Percentiles rank a stretch among this genome's conserved stretches.
Evolutionary conservation across 768 basidiomycete species (phyloP).

Genomic region (Lentinula boryana): DNA sequence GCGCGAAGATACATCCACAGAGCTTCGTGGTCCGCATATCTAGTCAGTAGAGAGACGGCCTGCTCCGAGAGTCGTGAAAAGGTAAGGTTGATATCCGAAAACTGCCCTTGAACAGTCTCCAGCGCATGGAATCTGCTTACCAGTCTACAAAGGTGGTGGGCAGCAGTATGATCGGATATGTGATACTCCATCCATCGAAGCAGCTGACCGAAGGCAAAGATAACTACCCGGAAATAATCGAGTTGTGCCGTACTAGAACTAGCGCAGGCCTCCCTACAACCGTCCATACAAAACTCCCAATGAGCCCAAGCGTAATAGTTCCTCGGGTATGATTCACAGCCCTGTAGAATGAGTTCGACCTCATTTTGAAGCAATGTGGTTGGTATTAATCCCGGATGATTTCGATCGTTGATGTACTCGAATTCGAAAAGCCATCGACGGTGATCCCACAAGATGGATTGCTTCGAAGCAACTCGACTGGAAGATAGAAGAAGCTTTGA

Average conservation of each 20-base stretch:
- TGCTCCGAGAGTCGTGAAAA: slow-evolving; percentile 27
- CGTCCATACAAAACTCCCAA: slow-evolving; percentile 43
- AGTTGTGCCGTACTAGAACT: slow-evolving; percentile 4
- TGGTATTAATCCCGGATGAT: slow-evolving; percentile 19
- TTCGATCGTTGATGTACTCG: slow-evolving; percentile 10
- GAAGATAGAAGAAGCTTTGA: slow-evolving; percentile 42
- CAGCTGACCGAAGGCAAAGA: slow-evolving; percentile 29
- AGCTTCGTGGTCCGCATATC: slow-evolving; percentile 54
- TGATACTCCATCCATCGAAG: slow-evolving; percentile 56
- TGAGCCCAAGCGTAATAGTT: slow-evolving; percentile 76
- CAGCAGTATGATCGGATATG: slow-evolving; percentile 61
- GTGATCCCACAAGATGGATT: slow-evolving; percentile 66
- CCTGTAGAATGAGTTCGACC: slow-evolving; percentile 36
- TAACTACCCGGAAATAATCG: slow-evolving; percentile 25
- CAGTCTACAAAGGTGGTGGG: slow-evolving; percentile 46
- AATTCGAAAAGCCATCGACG: slow-evolving; percentile 57
- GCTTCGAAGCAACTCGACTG: slow-evolving; percentile 51
- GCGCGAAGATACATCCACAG: slow-evolving; percentile 58
- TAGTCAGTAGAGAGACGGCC: slow-evolving; percentile 38
- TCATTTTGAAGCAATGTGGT: slow-evolving; percentile 36
- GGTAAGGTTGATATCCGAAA: not conserved
- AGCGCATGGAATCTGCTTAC: slow-evolving; percentile 19
- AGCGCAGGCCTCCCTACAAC: slow-evolving; percentile 16
- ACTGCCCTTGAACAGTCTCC: not conserved
- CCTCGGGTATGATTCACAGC: slow-evolving; percentile 60